A percentile compares a stretch with the other conserved stretches of the same genome.
Evolutionary conservation across 208 protist species (phyloP).

Genomic region (Angomonas desouzai): DNA sequence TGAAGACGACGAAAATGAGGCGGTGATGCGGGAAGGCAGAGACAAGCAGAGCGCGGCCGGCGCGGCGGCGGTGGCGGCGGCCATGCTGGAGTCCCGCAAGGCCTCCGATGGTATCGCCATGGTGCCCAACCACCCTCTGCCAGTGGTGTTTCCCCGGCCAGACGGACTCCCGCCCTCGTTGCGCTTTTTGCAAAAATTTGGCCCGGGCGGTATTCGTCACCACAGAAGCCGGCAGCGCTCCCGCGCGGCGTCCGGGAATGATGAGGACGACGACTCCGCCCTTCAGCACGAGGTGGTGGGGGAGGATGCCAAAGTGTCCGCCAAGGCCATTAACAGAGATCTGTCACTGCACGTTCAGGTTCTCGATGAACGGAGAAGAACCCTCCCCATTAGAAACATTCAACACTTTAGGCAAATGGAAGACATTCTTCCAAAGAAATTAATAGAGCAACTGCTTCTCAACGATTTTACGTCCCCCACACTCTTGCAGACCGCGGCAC

Average conservation of each 20-base stretch:
- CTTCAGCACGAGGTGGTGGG: constrained; percentile 48
- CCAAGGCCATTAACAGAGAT: constrained; percentile 30
- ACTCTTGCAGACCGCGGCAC: constrained; percentile 74
- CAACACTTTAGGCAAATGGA: constrained; percentile 42
- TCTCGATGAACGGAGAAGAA: constrained; percentile 46
- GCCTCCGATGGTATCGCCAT: constrained; percentile 46
- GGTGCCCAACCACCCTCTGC: constrained; percentile 51
- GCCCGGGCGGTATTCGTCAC: constrained; percentile 23
- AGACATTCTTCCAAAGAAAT: constrained; percentile 37
- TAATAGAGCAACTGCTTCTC: constrained; percentile 32
- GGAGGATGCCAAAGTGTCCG: constrained; percentile 27
- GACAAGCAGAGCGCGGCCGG: constrained; percentile 60
- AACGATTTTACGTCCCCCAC: constrained; percentile 57
- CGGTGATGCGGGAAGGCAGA: constrained; percentile 50
- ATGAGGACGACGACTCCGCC: constrained; percentile 22
- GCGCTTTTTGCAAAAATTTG: constrained; percentile 44
- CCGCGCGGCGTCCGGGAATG: constrained; percentile 18
- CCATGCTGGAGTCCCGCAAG: constrained; percentile 52
- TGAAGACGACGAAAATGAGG: constrained; percentile 45
- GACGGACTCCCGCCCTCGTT: constrained; percentile 36
- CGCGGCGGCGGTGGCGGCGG: constrained; percentile 53
- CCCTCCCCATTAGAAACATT: constrained; percentile 27
- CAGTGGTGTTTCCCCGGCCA: constrained; percentile 50
- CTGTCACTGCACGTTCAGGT: constrained; percentile 40
- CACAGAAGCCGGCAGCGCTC: constrained; percentile 12